Conservation (phyloP, 331 rosid species). For the Arachis monticola region DNA sequence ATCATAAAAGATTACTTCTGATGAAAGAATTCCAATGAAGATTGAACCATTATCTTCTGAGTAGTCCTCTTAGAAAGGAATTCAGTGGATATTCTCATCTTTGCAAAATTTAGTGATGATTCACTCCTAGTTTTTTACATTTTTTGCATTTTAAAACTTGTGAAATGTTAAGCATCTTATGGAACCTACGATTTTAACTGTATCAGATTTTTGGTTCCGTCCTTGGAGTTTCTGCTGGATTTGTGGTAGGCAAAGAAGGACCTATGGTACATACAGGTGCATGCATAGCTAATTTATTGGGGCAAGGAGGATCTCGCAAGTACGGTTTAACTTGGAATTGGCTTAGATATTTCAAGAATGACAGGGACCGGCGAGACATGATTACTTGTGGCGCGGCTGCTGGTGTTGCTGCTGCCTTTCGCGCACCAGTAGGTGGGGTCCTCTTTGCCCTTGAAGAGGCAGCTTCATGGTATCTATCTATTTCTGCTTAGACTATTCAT, state of each 20-base stretch:
- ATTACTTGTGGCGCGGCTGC: constrained; percentile 82
- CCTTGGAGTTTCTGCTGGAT: constrained; percentile 70
- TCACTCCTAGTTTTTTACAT: constrained; percentile 10
- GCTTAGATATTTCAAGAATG: constrained; percentile 71
- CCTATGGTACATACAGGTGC: constrained; percentile 83
- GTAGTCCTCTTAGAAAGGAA: constrained; percentile 5
- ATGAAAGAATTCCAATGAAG: too few relatives aligned
- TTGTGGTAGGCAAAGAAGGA: constrained; percentile 75
- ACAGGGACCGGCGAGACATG: constrained; percentile 68
- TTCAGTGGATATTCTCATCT: background rate
- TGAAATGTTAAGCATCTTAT: background rate
- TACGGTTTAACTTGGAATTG: constrained; percentile 65
- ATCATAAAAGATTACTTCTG: too few relatives aligned
- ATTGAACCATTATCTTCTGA: background rate
- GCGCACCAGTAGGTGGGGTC: constrained; percentile 83
- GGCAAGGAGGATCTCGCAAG: constrained; percentile 73
- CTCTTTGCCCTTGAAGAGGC: constrained; percentile 81
- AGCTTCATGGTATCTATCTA: constrained; percentile 59
- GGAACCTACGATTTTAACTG: background rate
- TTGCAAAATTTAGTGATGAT: too few relatives aligned
- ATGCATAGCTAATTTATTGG: constrained; percentile 69
- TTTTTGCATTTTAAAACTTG: background rate
- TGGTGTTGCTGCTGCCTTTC: constrained; percentile 79
- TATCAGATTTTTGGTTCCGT: constrained; percentile 74
- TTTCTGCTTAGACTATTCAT: too few relatives aligned